Percentiles rank a stretch among this genome's conserved stretches.
Evolutionary conservation across 345 rosid genomes (phyloP).

Genomic region (Eucalyptus pauciflora): DNA sequence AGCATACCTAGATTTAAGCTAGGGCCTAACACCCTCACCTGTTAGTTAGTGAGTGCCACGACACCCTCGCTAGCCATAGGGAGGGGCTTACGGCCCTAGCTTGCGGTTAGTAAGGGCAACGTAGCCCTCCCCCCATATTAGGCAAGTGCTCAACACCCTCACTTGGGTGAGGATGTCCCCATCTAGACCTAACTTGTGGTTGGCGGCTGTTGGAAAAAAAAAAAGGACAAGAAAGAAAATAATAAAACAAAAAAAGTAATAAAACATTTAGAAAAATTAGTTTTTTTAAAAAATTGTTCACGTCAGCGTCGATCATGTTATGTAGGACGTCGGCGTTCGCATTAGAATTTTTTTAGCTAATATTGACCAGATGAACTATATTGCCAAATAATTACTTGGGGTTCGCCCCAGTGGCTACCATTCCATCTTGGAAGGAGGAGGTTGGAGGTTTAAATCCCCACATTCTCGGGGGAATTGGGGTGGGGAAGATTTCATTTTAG

Average conservation of each 20-base stretch:
- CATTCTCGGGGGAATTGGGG: too few relatives aligned
- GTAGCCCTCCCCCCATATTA: background rate
- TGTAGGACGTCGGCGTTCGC: rapidly evolving
- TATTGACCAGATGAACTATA: background rate
- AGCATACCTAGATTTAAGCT: background rate
- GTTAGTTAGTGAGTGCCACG: background rate
- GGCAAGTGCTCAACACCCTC: rapidly evolving
- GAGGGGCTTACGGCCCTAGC: too few relatives aligned
- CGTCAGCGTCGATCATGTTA: rapidly evolving
- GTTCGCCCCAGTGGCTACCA: too few relatives aligned
- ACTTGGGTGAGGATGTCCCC: background rate
- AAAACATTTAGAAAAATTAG: too few relatives aligned
- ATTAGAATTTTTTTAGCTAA: rapidly evolving
- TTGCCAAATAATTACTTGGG: too few relatives aligned
- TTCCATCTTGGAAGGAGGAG: too few relatives aligned
- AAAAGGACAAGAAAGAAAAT: too few relatives aligned
- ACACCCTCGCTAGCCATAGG: background rate
- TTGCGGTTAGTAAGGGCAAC: background rate
- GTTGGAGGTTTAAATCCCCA: too few relatives aligned
- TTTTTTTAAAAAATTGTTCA: too few relatives aligned
- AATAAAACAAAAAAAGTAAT: too few relatives aligned
- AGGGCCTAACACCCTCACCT: background rate
- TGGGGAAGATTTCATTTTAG: too few relatives aligned
- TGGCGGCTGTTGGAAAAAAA: rapidly evolving
- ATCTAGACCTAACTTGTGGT: background rate